Evolutionary conservation across 108 stramenopile species (phyloP).

Genomic region (Cyclostephanos invisitatus): DNA sequence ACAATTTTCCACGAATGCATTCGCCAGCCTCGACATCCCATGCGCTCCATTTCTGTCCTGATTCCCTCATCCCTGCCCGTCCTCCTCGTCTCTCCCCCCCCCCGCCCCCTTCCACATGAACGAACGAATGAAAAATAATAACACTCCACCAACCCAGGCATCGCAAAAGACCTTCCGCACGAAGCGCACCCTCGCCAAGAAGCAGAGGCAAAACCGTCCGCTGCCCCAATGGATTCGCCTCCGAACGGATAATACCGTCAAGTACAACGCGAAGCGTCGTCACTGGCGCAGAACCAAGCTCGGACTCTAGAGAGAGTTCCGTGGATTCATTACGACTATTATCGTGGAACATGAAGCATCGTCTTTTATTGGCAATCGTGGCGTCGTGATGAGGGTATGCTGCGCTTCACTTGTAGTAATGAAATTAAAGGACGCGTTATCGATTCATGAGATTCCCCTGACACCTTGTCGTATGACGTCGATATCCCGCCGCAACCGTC

Average conservation of each 20-base stretch:
- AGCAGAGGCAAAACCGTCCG: constrained; percentile 99
- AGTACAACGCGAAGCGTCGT: constrained; percentile 99
- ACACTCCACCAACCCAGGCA: constrained; percentile 62
- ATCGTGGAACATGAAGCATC: background rate
- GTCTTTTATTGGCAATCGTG: background rate
- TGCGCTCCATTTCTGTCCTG: too few species aligned
- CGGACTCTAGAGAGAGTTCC: constrained; percentile 91
- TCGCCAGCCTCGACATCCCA: too few species aligned
- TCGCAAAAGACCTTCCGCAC: constrained; percentile 99
- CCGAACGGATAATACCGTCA: constrained; percentile 97
- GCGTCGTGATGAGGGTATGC: too few species aligned
- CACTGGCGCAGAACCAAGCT: constrained; percentile 99
- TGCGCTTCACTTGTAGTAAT: constrained; percentile 7
- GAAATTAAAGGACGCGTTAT: constrained; percentile 16
- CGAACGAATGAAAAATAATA: too few species aligned
- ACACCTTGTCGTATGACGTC: too few species aligned
- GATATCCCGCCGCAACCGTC: too few species aligned
- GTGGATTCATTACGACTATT: constrained; percentile 3
- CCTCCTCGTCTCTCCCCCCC: background rate
- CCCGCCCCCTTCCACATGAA: too few species aligned
- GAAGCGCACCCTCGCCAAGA: constrained; percentile 98
- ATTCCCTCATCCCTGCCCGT: too few species aligned
- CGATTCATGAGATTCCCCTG: too few species aligned
- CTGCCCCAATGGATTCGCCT: constrained; percentile 99
- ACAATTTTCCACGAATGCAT: too few species aligned